Conservation (phyloP, 1,284 basidiomycete species). For the Neonothopanus nambi region DNA sequence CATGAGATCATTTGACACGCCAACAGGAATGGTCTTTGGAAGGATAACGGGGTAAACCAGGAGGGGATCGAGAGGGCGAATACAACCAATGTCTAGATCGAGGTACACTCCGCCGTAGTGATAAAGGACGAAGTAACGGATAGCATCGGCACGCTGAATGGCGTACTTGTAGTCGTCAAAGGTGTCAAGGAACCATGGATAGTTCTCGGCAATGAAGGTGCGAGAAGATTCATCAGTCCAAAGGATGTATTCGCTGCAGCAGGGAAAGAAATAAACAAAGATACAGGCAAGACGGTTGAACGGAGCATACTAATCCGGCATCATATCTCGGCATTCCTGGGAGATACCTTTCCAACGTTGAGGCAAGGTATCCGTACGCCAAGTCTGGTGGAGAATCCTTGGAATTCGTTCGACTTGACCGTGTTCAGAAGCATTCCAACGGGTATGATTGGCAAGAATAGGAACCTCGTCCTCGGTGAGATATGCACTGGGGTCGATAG, state of each 20-base stretch:
- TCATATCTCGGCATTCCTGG: slow-evolving; percentile 81
- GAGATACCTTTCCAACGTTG: slow-evolving; percentile 81
- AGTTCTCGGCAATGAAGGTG: slow-evolving; percentile 86
- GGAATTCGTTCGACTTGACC: slow-evolving; percentile 77
- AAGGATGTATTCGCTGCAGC: slow-evolving; percentile 91
- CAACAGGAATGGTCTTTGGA: slow-evolving; percentile 94
- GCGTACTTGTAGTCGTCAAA: slow-evolving; percentile 92
- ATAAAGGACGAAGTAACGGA: slow-evolving; percentile 97
- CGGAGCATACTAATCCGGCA: slow-evolving; percentile 89
- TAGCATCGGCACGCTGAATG: slow-evolving; percentile 96
- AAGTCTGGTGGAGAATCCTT: slow-evolving; percentile 96
- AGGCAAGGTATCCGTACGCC: slow-evolving; percentile 91
- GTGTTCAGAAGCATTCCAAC: slow-evolving; percentile 62
- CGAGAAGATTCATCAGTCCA: slow-evolving; percentile 95
- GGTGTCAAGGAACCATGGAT: slow-evolving; percentile 90
- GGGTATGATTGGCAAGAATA: slow-evolving; percentile 46
- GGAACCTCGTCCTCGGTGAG: slow-evolving; percentile 80
- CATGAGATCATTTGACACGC: slow-evolving; percentile 97
- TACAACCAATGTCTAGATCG: slow-evolving; percentile 96
- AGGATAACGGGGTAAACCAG: slow-evolving; percentile 89
- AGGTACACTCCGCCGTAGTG: slow-evolving; percentile 96
- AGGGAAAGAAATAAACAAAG: slow-evolving; percentile 20
- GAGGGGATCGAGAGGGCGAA: slow-evolving; percentile 87
- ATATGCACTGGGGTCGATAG: slow-evolving; percentile 78
- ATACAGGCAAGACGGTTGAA: slow-evolving; percentile 16